Base-by-base conservation (phyloP, 306 rosid genomes). In the Elaeagnus macrophylla region DNA sequence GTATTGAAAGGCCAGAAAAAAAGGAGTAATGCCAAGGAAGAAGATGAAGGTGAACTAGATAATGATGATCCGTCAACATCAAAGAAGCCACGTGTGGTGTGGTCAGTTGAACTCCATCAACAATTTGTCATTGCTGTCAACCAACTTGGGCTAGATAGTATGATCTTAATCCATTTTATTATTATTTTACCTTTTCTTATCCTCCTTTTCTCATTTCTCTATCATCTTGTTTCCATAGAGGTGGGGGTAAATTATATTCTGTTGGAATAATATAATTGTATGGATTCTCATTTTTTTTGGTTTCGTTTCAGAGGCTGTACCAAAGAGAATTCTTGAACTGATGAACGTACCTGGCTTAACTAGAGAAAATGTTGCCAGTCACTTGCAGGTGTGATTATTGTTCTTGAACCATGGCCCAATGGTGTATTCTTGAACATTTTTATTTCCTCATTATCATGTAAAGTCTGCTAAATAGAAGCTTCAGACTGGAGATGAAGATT, bases 321-420 rank as follows among this genome's bases (percentile, higher is more conserved):
- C 95, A 25, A 83, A 72, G 71, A 75, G 67, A 71, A 83, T 83
- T 62, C 83, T 83, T 13, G 79, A 75, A 59, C 32, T 64, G 66
- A 86, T 86, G 94, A 72, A 81, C 50, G 74, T 63, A n/a, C 78
- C 86, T 39, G 75, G 64, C 47, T 68, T 83, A 64, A 76, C 83
- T 42, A 77, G 94, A 72, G 86, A 69, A 51, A 75, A 81, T 46
- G 79, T 87, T 16, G 94, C 94, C 1, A 87, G 95, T 55, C 94
- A 87, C 64, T 46, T 87, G 59, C 94, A 83, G 95, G 95, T 81
- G 41, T 38, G 52, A 3, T 64, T 45, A 43, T 16, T 40, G 42
- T 37, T 45, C 49, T 9, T 25, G 32, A 25, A 25, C 4, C 32
- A 25, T 25, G 32, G 32, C 32, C 32, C 2, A 2, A 5, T 25